These are phyloP conservation scores for Bipolaris oryzae DNA, from an alignment of 2,329 filamentous ascomycete genomes.

Conservation along the genomic window DNA sequence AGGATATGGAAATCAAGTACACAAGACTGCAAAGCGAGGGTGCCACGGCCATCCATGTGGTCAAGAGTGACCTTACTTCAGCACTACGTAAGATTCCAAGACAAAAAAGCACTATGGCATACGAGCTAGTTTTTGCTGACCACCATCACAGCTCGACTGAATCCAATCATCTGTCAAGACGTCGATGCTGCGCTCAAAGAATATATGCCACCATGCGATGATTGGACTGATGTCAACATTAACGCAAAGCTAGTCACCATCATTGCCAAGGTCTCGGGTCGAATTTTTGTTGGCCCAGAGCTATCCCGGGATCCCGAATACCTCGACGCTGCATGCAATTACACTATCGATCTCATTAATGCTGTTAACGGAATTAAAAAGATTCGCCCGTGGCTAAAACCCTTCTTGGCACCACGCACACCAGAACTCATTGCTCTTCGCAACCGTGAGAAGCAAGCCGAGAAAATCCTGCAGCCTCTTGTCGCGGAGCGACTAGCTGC, in stretches of 20 bases:
- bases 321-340: slow-evolving; percentile 37
- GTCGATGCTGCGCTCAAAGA: slow-evolving; percentile 37
- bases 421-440: slow-evolving; percentile 31
- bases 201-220: slow-evolving; percentile 36
- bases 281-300: slow-evolving; percentile 43
- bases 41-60: slow-evolving; percentile 22
- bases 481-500: slow-evolving; percentile 30
- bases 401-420: slow-evolving; percentile 33
- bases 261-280: slow-evolving; percentile 43
- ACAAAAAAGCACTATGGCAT: background rate
- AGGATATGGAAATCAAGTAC: slow-evolving; percentile 42
- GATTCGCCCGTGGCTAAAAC: slow-evolving; percentile 32
- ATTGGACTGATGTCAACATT: slow-evolving; percentile 42
- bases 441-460: slow-evolving; percentile 21
- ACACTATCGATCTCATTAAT: slow-evolving; percentile 40
- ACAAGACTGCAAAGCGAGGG: slow-evolving; percentile 34
- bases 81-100: slow-evolving; percentile 34
- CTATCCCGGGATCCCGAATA: slow-evolving; percentile 39
- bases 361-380: slow-evolving; percentile 37
- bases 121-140: slow-evolving; percentile 16
- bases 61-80: slow-evolving; percentile 45
- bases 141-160: slow-evolving; percentile 32
- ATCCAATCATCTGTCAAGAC: slow-evolving; percentile 36
- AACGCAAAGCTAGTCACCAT: slow-evolving; percentile 38
- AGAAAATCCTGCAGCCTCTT: slow-evolving; percentile 32